Conservation (phyloP, 352 stramenopile species). For the Phytopythium oedochilum region DNA sequence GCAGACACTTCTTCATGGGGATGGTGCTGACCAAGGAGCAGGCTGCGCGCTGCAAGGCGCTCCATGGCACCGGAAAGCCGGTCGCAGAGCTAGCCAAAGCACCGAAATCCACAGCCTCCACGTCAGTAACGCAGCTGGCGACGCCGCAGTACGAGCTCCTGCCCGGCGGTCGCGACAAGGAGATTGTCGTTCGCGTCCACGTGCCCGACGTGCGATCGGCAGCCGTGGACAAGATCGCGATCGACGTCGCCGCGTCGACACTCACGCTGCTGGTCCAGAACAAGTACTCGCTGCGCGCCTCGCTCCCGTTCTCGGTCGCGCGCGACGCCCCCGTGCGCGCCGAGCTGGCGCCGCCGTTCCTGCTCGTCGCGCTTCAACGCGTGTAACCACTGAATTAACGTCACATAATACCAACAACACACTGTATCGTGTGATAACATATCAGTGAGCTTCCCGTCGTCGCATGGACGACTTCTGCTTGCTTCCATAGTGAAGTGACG, state of each 20-base stretch:
- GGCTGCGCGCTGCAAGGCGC: slow-evolving; percentile 40
- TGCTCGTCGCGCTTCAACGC: slow-evolving; percentile 21
- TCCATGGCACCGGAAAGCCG: slow-evolving; percentile 10
- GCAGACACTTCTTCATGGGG: slow-evolving; percentile 53
- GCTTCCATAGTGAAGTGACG: too few species aligned
- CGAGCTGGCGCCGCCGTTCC: slow-evolving; percentile 20
- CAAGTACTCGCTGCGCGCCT: slow-evolving; percentile 49
- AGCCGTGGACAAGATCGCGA: slow-evolving; percentile 24
- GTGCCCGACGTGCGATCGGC: slow-evolving; percentile 34
- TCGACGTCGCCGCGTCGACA: slow-evolving; percentile 41
- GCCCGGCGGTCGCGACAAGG: slow-evolving; percentile 15
- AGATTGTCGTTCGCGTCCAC: slow-evolving; percentile 36
- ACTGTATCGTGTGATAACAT: neutral
- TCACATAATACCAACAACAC: too few species aligned
- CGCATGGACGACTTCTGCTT: too few species aligned
- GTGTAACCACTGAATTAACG: slow-evolving; percentile 5
- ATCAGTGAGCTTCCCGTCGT: too few species aligned
- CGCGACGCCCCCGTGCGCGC: slow-evolving; percentile 9
- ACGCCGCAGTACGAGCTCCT: slow-evolving; percentile 40
- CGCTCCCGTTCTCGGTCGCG: slow-evolving; percentile 45
- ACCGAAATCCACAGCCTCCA: neutral
- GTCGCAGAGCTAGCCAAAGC: too few species aligned
- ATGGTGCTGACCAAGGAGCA: slow-evolving; percentile 69
- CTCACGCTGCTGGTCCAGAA: slow-evolving; percentile 43
- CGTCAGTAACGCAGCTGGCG: slow-evolving; percentile 7